Evolutionary conservation across 1,284 basidiomycete genomes (phyloP), one percentile per base, ranked within the genome.

Genomic region (Xerocomus tenax): DNA sequence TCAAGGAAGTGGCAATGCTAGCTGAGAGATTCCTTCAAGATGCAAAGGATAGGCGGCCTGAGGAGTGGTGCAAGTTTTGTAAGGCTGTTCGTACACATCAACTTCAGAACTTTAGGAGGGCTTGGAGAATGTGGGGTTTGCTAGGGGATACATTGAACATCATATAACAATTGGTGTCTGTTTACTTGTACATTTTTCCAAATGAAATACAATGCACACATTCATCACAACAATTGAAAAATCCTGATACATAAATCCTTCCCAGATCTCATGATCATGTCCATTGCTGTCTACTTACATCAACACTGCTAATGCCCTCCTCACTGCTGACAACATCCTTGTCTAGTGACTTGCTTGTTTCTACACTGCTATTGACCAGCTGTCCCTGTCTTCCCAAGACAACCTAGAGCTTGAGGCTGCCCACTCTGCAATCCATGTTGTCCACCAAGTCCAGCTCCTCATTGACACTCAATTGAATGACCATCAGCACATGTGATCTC

Each of bases 401-500:
- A n/a, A n/a, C n/a, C n/a, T n/a, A n/a, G n/a, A 84, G 55, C 61
- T 76, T 9, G 62, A 71, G 51, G 82, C 82, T 0, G 82, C 82
- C 8, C 67, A 65, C 32, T 77, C 78, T 59, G 76, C 84, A 0
- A 65, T 87, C 15, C 62, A 62, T 26, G 69, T 80, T 12, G 55
- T 87, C 7, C 69, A 74, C 52, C 65, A 67, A n/a, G 68, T 81
- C 13, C 82, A 87, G 53, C 51, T 56, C 8, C 60, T 75, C 19
- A 61, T 81, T 29, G 67, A 69, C 19, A 52, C 56, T 45, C 53
- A 69, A 55, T 74, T 19, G 59, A n/a, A n/a, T n/a, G n/a, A n/a
- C 69, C 15, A 69, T 89, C 47, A 85, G 84, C 0, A 76, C 80
- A 1, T 76, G 82, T 49, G 86, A 90, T 63, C 63, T 87, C 71